These are phyloP conservation scores for Myxozyma vanderwaltii DNA, from an alignment of 805 yeast species.

Conservation along the genomic window DNA sequence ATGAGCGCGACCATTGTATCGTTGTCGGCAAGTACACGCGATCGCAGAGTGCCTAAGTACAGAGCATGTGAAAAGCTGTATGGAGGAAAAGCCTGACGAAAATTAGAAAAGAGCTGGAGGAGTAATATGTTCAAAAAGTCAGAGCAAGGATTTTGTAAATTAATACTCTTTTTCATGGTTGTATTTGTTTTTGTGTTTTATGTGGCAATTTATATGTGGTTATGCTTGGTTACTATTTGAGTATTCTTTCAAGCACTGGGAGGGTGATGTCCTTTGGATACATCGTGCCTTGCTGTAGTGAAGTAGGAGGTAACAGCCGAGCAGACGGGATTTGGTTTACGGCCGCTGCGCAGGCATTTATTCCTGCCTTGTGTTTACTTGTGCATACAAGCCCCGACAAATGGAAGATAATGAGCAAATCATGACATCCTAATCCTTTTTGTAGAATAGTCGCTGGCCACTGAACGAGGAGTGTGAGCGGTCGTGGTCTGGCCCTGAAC, in stretches of 20 bases:
- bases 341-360: too few relatives aligned
- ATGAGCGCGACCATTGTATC: conserved; percentile 99
- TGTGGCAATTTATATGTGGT: conserved; percentile 6
- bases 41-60: conserved; percentile 36
- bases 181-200: conserved; percentile 3
- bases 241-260: too few relatives aligned
- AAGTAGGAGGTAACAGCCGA: too few relatives aligned
- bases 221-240: conserved; percentile 9
- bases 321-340: too few relatives aligned
- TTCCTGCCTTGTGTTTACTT: too few relatives aligned
- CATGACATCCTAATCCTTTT: too few relatives aligned
- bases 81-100: not conserved
- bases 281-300: too few relatives aligned
- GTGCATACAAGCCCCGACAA: too few relatives aligned
- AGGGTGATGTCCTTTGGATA: too few relatives aligned
- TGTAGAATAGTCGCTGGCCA: not conserved
- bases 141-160: conserved; percentile 24
- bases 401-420: too few relatives aligned
- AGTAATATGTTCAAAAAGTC: conserved; percentile 10
- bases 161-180: conserved; percentile 17
- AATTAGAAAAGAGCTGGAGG: conserved; percentile 6
- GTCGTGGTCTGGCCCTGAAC: conserved; percentile 16
- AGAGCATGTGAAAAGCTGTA: not conserved
- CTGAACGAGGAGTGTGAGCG: too few relatives aligned
- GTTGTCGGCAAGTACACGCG: conserved; percentile 97